Evolutionary conservation across 495 filamentous ascomycete species (phyloP), one percentile per base, ranked within the genome.

Genomic region (Penicillium waksmanii): DNA sequence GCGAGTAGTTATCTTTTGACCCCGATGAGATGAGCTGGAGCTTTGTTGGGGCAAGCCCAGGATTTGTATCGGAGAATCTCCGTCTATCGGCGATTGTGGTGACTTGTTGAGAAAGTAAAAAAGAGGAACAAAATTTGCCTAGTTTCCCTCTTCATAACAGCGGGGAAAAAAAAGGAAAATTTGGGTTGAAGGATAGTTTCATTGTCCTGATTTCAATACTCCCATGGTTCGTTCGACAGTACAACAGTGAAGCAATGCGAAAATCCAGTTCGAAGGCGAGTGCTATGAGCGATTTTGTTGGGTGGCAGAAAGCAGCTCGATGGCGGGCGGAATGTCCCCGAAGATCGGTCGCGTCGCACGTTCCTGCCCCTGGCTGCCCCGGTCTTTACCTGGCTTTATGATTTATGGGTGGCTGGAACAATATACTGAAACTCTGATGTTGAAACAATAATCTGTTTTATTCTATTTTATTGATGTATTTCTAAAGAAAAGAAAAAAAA

Each of bases 271-370:
- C 8, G 1, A 31, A 7, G 27, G 27, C 27, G 27, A 31, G 15
- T 13, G 15, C 42, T 19, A 46, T 46, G 42, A 46, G 42, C 42
- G 42, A 46, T 46, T 46, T 46, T 46, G 42, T 46, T 46, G 42
- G 36, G 27, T 31, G 8, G 36, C 36, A 38, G 36, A 38, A 38
- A 13, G 15, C 36, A 38, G 3, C 36, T 13, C 10, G 36, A 9
- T 18, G 15, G n/a, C 42, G 1, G 42, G 42, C 42, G 42, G 42
- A 46, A 46, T 21, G 7, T 15, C 18, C n/a, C 42, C 42, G 42
- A 19, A 21, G 42, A 13, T 38, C 36, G 27, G 27, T 31, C 27
- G 27, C 27, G 27, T 23, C 23, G 23, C 23, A 2, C 23, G 23
- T 23, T 23, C 23, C 23, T 23, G 23, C n/a, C n/a, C n/a, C n/a